These are phyloP conservation scores for Lactifluus pinguis DNA, from an alignment of 768 basidiomycete genomes.

Conservation along the genomic window DNA sequence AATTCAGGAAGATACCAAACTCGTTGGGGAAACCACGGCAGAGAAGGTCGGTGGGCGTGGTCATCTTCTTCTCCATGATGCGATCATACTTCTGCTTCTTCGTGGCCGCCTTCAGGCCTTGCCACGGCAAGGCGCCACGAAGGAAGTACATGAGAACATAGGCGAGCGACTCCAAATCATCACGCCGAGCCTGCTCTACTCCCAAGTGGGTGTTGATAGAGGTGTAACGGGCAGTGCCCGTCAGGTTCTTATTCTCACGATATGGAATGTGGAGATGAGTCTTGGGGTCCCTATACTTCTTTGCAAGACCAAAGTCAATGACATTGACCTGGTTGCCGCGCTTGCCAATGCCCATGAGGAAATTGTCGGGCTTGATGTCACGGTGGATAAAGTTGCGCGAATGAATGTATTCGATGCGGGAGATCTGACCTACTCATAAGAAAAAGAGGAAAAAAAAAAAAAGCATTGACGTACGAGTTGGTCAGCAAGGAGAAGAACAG, in stretches of 20 bases:
- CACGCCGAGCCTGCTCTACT: slow-evolving; percentile 95
- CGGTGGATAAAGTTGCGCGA: slow-evolving; percentile 97
- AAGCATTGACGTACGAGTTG: slow-evolving; percentile 60
- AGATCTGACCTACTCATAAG: slow-evolving; percentile 51
- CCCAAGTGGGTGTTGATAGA: slow-evolving; percentile 99
- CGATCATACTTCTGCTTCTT: slow-evolving; percentile 99
- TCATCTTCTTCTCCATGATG: slow-evolving; percentile 99
- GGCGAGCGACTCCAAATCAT: slow-evolving; percentile 96
- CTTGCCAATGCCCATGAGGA: slow-evolving; percentile 99
- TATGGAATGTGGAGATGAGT: slow-evolving; percentile 99
- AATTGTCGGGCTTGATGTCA: slow-evolving; percentile 99
- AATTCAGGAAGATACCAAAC: slow-evolving; percentile 98
- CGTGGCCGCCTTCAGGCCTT: slow-evolving; percentile 98
- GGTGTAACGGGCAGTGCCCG: slow-evolving; percentile 97
- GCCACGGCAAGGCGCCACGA: slow-evolving; percentile 96
- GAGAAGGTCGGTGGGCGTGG: slow-evolving; percentile 90
- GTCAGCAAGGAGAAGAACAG: slow-evolving; percentile 91
- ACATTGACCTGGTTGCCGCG: slow-evolving; percentile 99
- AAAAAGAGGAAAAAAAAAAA: not conserved
- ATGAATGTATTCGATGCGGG: slow-evolving; percentile 98
- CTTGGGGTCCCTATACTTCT: slow-evolving; percentile 99
- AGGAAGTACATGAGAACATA: slow-evolving; percentile 99
- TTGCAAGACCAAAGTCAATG: slow-evolving; percentile 95
- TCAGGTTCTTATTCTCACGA: slow-evolving; percentile 99
- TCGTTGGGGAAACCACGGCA: slow-evolving; percentile 99